These are phyloP conservation scores for Populus trichocarpa DNA, from an alignment of 441 rosid genomes.

Conservation along the genomic window DNA sequence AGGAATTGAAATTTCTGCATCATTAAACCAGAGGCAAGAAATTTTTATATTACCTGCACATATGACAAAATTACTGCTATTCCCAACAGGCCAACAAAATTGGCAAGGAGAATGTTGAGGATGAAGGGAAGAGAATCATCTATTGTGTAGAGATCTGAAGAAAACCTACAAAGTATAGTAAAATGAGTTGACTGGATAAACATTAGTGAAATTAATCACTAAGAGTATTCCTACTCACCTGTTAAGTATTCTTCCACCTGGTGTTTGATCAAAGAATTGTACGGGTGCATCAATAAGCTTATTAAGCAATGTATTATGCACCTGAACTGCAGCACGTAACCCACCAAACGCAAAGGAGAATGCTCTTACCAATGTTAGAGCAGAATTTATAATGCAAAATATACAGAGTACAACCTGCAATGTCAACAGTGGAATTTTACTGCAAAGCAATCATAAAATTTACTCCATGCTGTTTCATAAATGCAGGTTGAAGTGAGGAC, in stretches of 20 bases:
- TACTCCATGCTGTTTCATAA: background rate
- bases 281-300: constrained; percentile 83
- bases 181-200: constrained; percentile 12
- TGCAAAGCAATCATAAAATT: background rate
- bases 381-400: constrained; percentile 71
- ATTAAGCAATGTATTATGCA: constrained; percentile 66
- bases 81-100: constrained; percentile 91
- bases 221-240: constrained; percentile 48
- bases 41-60: constrained; percentile 65
- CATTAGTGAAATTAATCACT: constrained; percentile 8
- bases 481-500: background rate
- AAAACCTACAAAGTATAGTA: constrained; percentile 52
- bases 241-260: constrained; percentile 94
- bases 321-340: constrained; percentile 69
- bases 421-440: constrained; percentile 10
- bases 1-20: constrained; percentile 5
- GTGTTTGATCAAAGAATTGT: constrained; percentile 93
- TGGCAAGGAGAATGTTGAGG: constrained; percentile 92
- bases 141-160: constrained; percentile 96
- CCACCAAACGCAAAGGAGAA: constrained; percentile 98
- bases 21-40: constrained; percentile 15
- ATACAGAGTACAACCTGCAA: constrained; percentile 76
- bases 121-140: constrained; percentile 99
- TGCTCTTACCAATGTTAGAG: constrained; percentile 81
- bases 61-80: constrained; percentile 76